These are phyloP conservation scores for Oemleria cerasiformis DNA, from an alignment of 306 rosid species.

Conservation along the genomic window DNA sequence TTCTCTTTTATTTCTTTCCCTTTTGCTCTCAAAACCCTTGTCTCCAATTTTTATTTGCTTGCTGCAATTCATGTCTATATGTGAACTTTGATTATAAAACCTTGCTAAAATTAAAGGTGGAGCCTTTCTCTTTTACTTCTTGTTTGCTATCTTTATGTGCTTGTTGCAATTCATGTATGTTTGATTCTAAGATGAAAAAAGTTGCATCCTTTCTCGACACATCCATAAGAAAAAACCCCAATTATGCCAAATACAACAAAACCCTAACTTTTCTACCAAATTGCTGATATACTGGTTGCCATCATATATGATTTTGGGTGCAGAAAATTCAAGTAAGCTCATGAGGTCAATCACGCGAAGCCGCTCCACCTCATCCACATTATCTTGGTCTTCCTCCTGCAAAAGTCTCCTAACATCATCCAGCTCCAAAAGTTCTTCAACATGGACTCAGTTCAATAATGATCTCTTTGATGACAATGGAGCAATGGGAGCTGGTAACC, in stretches of 20 bases:
- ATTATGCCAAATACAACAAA: background rate
- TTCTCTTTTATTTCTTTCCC: background rate
- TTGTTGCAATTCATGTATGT: too few species aligned
- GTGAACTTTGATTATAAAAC: background rate
- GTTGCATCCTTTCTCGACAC: background rate
- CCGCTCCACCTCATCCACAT: constrained; percentile 49
- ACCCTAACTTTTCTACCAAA: background rate
- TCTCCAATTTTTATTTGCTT: background rate
- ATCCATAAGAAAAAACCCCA: background rate
- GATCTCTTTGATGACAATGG: constrained; percentile 60
- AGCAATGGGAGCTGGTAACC: constrained; percentile 74
- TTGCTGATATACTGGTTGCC: background rate
- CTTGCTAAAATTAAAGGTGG: too few species aligned
- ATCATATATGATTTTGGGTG: constrained; percentile 24
- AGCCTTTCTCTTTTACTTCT: too few species aligned
- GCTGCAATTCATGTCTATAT: constrained; percentile 1
- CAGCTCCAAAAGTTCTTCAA: constrained; percentile 39
- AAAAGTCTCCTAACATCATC: constrained; percentile 61
- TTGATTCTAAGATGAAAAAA: background rate
- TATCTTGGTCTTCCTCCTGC: constrained; percentile 51
- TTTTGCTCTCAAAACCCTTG: too few species aligned
- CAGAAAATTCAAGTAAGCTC: constrained; percentile 69
- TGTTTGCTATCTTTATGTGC: too few species aligned
- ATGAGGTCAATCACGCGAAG: constrained; percentile 60
- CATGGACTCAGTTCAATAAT: constrained; percentile 57